Base-by-base conservation (phyloP, 306 rosid genomes). In the Dryas octopetala region DNA sequence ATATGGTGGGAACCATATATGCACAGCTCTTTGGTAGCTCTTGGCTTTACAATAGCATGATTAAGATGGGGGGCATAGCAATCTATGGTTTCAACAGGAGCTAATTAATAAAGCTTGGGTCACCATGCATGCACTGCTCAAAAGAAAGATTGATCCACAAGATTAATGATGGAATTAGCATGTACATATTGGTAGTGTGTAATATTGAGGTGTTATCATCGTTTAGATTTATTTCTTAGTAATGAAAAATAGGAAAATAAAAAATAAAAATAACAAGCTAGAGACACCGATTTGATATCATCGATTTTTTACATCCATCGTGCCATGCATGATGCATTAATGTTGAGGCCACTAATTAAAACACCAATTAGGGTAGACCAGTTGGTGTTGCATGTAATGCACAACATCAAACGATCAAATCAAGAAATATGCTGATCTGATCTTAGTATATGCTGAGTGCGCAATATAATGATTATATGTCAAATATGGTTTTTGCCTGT, bases 1-100 rank as follows among this genome's bases (percentile, higher is more conserved):
- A 58, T 71, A 51, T 52, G 19, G 47, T 8, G 4, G 53, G 28
- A 64, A 16, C 28, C 50, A 32, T 32, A 32, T 32, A 43, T 43
- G 15, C 51, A 64, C 69, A 43, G 51, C 38, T 44, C 69, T 19
- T 15, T 57, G 61, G 73, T 52, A 54, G 43, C 23, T 50, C 48
- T 65, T 75, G 28, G 68, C 52, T 79, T 71, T 76, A 68, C 57
- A 78, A 68, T 77, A 65, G 54, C 72, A 76, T 78, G 64, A 85
- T 83, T 70, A 68, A 78, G 26, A 82, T 76, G 57, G 80, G 80
- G 86, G 86, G 77, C 84, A 82, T 83, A 88, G 81, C 62, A 85
- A 83, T 81, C 68, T 79, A 82, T 71, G 71, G 81, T 82, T 80
- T 80, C 82, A 86, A 82, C 80, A 78, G 84, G 67, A 78, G 79